Evolutionary conservation across 2,329 filamentous ascomycete species (phyloP), one percentile per base, ranked within the genome.

Genomic region (Tolypocladium nubicola): DNA sequence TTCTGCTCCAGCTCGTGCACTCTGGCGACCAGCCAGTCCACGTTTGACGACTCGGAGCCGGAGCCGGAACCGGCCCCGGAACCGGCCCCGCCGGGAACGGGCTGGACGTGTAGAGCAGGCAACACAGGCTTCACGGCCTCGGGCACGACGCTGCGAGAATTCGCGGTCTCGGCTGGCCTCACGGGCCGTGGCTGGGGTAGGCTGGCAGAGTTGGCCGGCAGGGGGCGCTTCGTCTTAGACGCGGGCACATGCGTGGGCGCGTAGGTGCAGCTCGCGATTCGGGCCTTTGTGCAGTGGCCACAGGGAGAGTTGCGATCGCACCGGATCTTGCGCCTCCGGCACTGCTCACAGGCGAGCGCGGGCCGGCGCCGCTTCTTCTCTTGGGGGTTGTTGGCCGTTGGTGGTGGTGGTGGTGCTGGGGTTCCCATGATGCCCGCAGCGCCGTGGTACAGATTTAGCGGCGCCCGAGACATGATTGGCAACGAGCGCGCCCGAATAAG

Each of bases 291-390:
- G 63, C 84, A 87, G 58, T 84, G 82, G 59, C 73, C 76, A 63
- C 84, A 87, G 1, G 84, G 84, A 8, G 71, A 68, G 58, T 78
- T 77, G 53, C 81, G 79, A 64, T 87, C 79, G 64, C 84, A 87
- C 52, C 78, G 76, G 58, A 86, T 79, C 67, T 87, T 87, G 45
- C 82, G 80, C 57, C 71, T 76, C 49, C 83, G 75, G 63, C 84
- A 87, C 47, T 82, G 73, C 61, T 76, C 71, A 65, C 82, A 85
- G 1, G 82, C 82, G 38, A 77, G 67, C 3, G 75, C 68, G 39
- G 72, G 73, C 21, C 71, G 68, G 55, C 72, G 68, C 11, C 73
- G 66, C 58, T 73, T 74, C 70, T 73, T 74, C 52, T 67, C 64
- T 26, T 62, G 26, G 10, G 37, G 19, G 9, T 21, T 21, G 9